A percentile compares a stretch with the other conserved stretches of the same genome.
Conservation (phyloP, 2,329 filamentous ascomycete genomes). For the Sporothrix inflata region DNA sequence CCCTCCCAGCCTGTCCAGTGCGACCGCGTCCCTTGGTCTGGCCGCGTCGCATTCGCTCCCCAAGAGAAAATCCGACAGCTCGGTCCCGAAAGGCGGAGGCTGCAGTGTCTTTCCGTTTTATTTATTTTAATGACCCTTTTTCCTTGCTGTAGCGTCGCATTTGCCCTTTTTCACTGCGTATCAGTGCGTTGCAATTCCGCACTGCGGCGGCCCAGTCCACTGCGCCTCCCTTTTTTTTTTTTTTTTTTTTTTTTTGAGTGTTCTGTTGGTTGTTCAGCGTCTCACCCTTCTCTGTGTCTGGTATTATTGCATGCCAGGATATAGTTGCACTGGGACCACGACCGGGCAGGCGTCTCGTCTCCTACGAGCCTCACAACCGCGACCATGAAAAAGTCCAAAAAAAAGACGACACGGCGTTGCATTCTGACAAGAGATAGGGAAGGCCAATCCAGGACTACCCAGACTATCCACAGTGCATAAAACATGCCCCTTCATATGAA, state of each 20-base stretch:
- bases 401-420: not conserved
- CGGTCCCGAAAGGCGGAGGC: conserved; percentile 24
- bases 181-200: conserved; percentile 5
- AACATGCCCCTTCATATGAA: not conserved
- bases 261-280: not conserved
- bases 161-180: not conserved
- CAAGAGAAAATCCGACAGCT: conserved; percentile 25
- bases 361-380: not conserved
- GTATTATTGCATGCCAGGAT: conserved; percentile 13
- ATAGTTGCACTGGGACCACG: conserved; percentile 12
- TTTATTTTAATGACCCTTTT: not conserved
- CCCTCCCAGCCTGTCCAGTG: not conserved
- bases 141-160: not conserved
- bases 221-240: conserved; percentile 11
- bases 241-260: no score
- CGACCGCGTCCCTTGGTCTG: not conserved
- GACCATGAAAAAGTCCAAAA: not conserved
- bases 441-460: not conserved
- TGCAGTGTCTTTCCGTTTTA: not conserved
- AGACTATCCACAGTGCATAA: conserved; percentile 1
- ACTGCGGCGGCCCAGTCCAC: not conserved
- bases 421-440: not conserved
- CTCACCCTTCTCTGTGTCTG: not conserved
- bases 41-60: not conserved
- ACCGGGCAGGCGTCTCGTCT: conserved; percentile 7